Conservation (phyloP, 768 basidiomycete genomes). For the Omphalotus guepiniiformis region DNA sequence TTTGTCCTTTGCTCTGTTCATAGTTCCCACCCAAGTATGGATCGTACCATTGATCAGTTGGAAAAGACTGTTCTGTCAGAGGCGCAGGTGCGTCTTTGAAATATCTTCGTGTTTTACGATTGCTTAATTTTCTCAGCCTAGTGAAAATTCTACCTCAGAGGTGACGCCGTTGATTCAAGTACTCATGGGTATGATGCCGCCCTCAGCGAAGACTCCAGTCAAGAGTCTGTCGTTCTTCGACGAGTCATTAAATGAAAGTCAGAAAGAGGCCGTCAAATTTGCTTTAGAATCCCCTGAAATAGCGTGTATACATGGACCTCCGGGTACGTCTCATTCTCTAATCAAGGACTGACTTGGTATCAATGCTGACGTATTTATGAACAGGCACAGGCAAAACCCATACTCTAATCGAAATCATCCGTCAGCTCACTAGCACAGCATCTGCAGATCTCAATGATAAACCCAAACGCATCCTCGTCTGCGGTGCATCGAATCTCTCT, state of each 20-base stretch:
- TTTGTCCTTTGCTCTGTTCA: background rate
- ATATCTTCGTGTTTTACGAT: background rate
- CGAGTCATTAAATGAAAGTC: conserved; percentile 71
- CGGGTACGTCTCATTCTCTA: conserved; percentile 44
- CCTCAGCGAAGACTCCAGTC: conserved; percentile 34
- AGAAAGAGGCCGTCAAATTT: conserved; percentile 79
- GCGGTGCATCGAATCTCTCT: conserved; percentile 91
- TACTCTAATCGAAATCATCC: conserved; percentile 90
- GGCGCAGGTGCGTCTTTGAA: conserved; percentile 9
- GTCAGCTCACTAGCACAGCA: conserved; percentile 61
- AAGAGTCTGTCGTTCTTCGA: conserved; percentile 66
- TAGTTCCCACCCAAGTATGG: conserved; percentile 58
- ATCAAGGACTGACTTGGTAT: background rate
- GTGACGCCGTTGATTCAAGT: conserved; percentile 57
- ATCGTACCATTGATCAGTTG: conserved; percentile 68
- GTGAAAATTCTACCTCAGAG: conserved; percentile 27
- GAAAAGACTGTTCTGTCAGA: conserved; percentile 38
- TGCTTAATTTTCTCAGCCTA: conserved; percentile 17
- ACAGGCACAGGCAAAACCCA: conserved; percentile 92
- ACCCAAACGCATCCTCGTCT: conserved; percentile 73
- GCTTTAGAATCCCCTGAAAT: conserved; percentile 78
- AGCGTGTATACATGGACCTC: conserved; percentile 96
- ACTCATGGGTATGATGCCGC: conserved; percentile 60
- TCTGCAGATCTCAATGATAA: conserved; percentile 42
- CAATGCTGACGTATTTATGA: background rate